Evolutionary conservation across 2,329 filamentous ascomycete genomes (phyloP).

Genomic region (Penicillium sp.): DNA sequence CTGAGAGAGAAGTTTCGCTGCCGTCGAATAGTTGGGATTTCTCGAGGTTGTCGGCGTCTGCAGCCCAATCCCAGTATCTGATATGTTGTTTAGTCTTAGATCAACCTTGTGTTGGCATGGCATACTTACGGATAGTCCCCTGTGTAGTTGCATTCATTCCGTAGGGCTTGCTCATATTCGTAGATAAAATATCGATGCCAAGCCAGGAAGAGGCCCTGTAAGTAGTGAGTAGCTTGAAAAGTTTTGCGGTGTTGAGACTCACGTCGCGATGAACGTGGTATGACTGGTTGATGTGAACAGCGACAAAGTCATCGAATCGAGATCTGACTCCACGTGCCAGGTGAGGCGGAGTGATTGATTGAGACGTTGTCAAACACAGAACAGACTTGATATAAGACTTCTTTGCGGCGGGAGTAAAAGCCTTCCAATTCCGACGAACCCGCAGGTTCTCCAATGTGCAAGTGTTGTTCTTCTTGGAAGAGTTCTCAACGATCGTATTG

Average conservation of each 20-base stretch:
- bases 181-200: slow-evolving; percentile 41
- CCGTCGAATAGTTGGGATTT: slow-evolving; percentile 53
- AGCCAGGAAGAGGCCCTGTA: slow-evolving; percentile 28
- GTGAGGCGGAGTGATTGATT: slow-evolving; percentile 34
- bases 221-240: not conserved
- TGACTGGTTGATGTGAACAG: slow-evolving; percentile 52
- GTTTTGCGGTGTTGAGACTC: not conserved
- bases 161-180: slow-evolving; percentile 34
- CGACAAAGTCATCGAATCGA: slow-evolving; percentile 55
- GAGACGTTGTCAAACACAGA: slow-evolving; percentile 45
- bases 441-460: slow-evolving; percentile 19
- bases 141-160: slow-evolving; percentile 40
- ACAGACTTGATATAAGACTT: slow-evolving; percentile 48
- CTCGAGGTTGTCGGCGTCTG: slow-evolving; percentile 37
- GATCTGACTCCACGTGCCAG: slow-evolving; percentile 46
- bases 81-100: too few species aligned
- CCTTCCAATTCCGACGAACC: slow-evolving; percentile 29
- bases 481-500: not conserved
- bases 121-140: slow-evolving; percentile 30
- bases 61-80: slow-evolving; percentile 51
- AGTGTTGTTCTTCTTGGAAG: not conserved
- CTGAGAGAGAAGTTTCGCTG: slow-evolving; percentile 46
- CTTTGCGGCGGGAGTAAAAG: slow-evolving; percentile 35
- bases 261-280: slow-evolving; percentile 43
- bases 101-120: too few species aligned